Percentiles rank a stretch among this genome's conserved stretches.
These are phyloP conservation scores for Termitomyces sp. DNA, from an alignment of 768 basidiomycete genomes.

Conservation along the genomic window DNA sequence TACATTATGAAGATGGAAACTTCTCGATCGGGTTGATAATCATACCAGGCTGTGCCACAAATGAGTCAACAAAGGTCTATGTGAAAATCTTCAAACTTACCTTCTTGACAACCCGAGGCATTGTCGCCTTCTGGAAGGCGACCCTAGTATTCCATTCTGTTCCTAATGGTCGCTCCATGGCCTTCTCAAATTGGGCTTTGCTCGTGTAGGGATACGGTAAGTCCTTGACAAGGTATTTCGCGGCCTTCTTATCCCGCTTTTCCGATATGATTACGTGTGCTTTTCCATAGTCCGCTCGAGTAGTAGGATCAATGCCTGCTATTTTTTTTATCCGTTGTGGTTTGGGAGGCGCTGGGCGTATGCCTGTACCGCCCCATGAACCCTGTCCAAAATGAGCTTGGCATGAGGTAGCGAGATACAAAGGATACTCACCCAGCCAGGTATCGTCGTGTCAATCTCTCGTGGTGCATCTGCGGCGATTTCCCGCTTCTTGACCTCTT, in stretches of 20 bases:
- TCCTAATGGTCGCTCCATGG: slow-evolving; percentile 77
- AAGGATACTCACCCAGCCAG: slow-evolving; percentile 81
- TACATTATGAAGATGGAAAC: background rate
- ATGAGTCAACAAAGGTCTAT: background rate
- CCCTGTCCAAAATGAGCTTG: slow-evolving; percentile 46
- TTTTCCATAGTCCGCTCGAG: slow-evolving; percentile 81
- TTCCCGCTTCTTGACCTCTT: slow-evolving; percentile 75
- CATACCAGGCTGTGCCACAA: slow-evolving; percentile 6
- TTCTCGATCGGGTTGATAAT: slow-evolving; percentile 14
- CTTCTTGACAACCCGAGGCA: slow-evolving; percentile 88
- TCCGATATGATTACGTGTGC: slow-evolving; percentile 94
- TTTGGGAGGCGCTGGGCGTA: slow-evolving; percentile 53
- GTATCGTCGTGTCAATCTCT: slow-evolving; percentile 84
- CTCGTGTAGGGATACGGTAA: slow-evolving; percentile 94
- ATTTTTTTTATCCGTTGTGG: slow-evolving; percentile 75
- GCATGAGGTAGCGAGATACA: background rate
- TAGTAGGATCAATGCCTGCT: slow-evolving; percentile 71
- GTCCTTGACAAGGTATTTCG: slow-evolving; percentile 86
- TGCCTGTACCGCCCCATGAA: slow-evolving; percentile 84
- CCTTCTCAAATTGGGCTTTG: slow-evolving; percentile 86
- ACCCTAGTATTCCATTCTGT: slow-evolving; percentile 92
- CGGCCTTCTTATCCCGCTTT: slow-evolving; percentile 89
- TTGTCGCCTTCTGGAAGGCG: slow-evolving; percentile 76
- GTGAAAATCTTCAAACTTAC: slow-evolving; percentile 27
- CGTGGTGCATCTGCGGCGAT: slow-evolving; percentile 83